Evolutionary conservation across 768 basidiomycete genomes (phyloP), one percentile per base, ranked within the genome.

Genomic region (Cystofilobasidium capitatum): DNA sequence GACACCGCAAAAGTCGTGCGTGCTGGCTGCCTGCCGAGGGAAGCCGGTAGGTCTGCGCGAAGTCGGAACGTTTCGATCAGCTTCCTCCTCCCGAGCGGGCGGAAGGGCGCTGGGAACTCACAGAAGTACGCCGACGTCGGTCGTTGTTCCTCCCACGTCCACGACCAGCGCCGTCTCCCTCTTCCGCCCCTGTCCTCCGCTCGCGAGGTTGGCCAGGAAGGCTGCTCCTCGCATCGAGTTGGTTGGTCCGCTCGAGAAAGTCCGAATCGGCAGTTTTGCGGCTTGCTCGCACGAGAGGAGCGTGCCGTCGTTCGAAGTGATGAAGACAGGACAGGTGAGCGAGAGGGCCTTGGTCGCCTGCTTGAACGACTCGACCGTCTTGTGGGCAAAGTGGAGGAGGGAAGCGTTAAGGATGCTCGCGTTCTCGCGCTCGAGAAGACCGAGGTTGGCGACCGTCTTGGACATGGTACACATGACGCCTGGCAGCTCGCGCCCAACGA

Each of bases 161-260:
- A 83, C 79, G 0, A 86, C 85, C 58, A 75, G 54, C 14, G 72
- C 72, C 1, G 71, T 71, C 55, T 70, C 71, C 22, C 54, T 36
- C n/a, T 51, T 24, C 1, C 40, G 68, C 77, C 78, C 51, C 79
- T 74, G 9, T 3, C 67, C 70, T n/a, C 71, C 54, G 29, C 80
- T 80, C 81, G 45, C 81, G 49, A n/a, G 45, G 51, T 26, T 55
- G 1, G 85, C 81, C 6, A 86, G 78, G 73, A 82, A 85, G 5
- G 82, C 82, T 6, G 85, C 85, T 12, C 85, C 85, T 60, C 85
- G 78, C 85, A 86, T 87, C 1, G 84, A 85, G 73, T 86, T 86
- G 0, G 85, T 87, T 8, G 85, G 82, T 2, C 83, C 84, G 49
- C 81, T 82, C 24, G 81, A 81, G 73, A 82, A 87, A 0, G 86